phyloP scores from a whole-genome alignment of 2,329 filamentous ascomycete genomes.

The Leptoxyphium fumago region DNA sequence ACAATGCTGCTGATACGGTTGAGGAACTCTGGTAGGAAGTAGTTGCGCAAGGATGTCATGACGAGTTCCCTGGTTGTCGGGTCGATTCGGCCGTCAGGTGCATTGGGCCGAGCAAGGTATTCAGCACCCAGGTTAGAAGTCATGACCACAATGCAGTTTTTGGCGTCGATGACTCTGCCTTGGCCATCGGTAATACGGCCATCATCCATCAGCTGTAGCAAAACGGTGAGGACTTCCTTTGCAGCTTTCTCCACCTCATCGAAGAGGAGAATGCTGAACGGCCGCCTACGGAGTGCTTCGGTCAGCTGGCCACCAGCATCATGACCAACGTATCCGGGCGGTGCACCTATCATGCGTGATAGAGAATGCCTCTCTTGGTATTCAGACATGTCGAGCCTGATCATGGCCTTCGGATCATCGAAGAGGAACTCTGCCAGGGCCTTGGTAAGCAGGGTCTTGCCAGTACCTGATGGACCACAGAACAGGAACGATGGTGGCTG shows the following conservation, averaged over 20 bases:
- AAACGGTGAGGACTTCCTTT: conserved; percentile 90
- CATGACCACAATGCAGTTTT: conserved; percentile 99
- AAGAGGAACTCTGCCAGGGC: conserved; percentile 95
- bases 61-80: conserved; percentile 74
- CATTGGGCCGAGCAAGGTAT: conserved; percentile 67
- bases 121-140: conserved; percentile 95
- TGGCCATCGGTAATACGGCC: conserved; percentile 97
- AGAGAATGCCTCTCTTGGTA: conserved; percentile 95
- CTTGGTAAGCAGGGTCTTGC: conserved; percentile 94
- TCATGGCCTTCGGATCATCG: conserved; percentile 94
- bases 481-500: conserved; percentile 97
- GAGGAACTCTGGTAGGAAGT: conserved; percentile 96
- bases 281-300: conserved; percentile 80
- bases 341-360: conserved; percentile 93
- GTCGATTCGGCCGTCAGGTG: conserved; percentile 73
- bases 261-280: conserved; percentile 95
- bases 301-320: conserved; percentile 93
- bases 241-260: conserved; percentile 98
- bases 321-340: conserved; percentile 92
- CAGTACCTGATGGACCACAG: conserved; percentile 94
- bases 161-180: conserved; percentile 84
- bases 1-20: conserved; percentile 94
- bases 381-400: conserved; percentile 98
- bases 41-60: conserved; percentile 79
- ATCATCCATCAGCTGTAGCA: conserved; percentile 99